A percentile compares a stretch with the other conserved stretches of the same genome.
These are phyloP conservation scores for Sarocladium strictum DNA, from an alignment of 2,329 filamentous ascomycete species.

Conservation along the genomic window DNA sequence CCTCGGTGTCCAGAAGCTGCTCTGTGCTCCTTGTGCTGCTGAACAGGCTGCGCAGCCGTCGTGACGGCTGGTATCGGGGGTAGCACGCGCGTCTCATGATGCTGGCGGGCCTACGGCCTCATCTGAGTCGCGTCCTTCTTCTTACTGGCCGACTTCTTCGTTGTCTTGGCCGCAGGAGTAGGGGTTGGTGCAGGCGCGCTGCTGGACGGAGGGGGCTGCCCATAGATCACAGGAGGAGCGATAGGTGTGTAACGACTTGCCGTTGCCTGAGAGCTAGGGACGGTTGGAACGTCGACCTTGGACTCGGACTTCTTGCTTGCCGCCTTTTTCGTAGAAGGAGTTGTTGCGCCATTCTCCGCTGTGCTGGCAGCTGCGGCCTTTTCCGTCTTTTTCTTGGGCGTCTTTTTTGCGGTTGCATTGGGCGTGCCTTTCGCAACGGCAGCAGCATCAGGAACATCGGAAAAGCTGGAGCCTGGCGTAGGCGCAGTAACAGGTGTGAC, in stretches of 20 bases:
- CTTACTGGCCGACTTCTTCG: neutral
- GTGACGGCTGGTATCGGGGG: neutral
- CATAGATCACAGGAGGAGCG: constrained; percentile 1
- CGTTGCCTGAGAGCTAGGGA: constrained; percentile 22
- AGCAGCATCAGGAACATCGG: constrained; percentile 15
- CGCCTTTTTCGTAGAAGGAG: constrained; percentile 15
- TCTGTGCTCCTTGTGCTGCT: neutral
- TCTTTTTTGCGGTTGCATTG: constrained; percentile 15
- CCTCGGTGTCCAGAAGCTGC: neutral
- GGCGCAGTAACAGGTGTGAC: constrained; percentile 26
- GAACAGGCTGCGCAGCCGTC: neutral
- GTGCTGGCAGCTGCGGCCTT: constrained; percentile 14
- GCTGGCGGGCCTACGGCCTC: neutral
- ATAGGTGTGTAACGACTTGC: constrained; percentile 9
- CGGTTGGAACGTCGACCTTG: constrained; percentile 17
- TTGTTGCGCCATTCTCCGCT: constrained; percentile 14
- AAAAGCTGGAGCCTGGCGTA: constrained; percentile 14
- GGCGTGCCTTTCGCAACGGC: constrained; percentile 15
- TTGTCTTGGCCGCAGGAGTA: neutral
- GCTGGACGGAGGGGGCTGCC: neutral
- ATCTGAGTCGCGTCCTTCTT: constrained; percentile 2
- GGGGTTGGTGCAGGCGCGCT: neutral
- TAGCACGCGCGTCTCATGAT: neutral
- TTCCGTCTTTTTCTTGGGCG: constrained; percentile 11
- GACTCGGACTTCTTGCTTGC: constrained; percentile 14